Evolutionary conservation across 2,329 filamentous ascomycete genomes (phyloP).

Genomic region (Penicillium griseofulvum): DNA sequence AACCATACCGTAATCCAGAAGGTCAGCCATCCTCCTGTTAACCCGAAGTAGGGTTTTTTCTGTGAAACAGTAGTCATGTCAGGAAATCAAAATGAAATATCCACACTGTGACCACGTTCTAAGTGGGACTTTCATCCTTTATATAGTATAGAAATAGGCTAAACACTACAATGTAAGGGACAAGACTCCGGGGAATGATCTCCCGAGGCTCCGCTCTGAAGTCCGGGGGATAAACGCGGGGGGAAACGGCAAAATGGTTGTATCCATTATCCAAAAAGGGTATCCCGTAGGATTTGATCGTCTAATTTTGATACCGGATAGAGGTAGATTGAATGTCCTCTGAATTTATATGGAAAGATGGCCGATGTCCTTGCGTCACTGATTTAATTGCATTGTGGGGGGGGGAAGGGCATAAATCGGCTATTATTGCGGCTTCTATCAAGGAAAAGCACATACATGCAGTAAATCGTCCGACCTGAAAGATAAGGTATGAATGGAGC

Average conservation of each 20-base stretch:
- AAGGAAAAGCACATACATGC: background rate
- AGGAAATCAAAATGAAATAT: background rate
- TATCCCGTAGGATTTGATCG: background rate
- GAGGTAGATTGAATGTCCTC: background rate
- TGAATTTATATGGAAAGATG: background rate
- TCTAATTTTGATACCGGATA: background rate
- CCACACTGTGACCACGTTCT: background rate
- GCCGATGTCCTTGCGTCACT: background rate
- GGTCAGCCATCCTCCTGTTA: constrained; percentile 3
- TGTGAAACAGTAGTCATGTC: background rate
- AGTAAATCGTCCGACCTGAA: background rate
- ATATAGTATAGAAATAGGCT: background rate
- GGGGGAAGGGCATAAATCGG: background rate
- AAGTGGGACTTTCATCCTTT: background rate
- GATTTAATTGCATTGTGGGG: background rate
- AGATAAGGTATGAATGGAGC: background rate
- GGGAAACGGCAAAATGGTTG: background rate
- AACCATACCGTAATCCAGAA: constrained; percentile 7
- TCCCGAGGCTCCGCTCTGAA: background rate
- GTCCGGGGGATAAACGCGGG: constrained; percentile 2
- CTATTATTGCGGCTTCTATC: background rate
- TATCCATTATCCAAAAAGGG: background rate
- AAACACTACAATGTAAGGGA: no score
- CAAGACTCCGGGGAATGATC: background rate
- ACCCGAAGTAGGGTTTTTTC: constrained; percentile 2